Conservation (phyloP, 1,139 yeast species). For the Citeromyces hawaiiensis region DNA sequence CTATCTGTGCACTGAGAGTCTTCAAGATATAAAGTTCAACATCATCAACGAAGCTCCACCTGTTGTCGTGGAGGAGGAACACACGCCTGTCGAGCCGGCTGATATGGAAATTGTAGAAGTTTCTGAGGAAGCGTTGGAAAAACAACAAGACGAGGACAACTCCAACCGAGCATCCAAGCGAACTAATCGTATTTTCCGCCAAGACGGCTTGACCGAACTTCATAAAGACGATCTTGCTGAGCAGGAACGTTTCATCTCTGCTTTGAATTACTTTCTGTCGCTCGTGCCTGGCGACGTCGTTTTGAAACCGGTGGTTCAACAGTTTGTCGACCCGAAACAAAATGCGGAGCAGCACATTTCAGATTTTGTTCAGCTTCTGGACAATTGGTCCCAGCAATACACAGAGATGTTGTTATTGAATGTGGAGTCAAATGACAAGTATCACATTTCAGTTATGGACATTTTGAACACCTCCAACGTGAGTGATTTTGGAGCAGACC, state of each 20-base stretch:
- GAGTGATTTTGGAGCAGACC: conserved; percentile 10
- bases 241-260: background rate
- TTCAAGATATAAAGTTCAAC: conserved; percentile 25
- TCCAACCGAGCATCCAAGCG: conserved; percentile 9
- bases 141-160: conserved; percentile 22
- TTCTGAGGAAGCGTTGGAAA: conserved; percentile 9
- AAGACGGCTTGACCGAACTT: background rate
- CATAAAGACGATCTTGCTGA: conserved; percentile 1
- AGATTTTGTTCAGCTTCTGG: conserved; percentile 24
- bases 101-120: background rate
- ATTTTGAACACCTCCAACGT: conserved; percentile 19
- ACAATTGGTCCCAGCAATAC: conserved; percentile 27
- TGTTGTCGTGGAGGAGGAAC: background rate
- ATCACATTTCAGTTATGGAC: conserved; percentile 19
- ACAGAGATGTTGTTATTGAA: conserved; percentile 20
- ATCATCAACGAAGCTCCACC: conserved; percentile 5
- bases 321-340: background rate
- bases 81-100: background rate
- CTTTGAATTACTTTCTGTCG: background rate
- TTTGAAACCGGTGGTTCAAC: background rate
- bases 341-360: conserved; percentile 8
- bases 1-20: conserved; percentile 28
- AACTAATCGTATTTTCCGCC: conserved; percentile 8
- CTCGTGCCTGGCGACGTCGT: background rate
- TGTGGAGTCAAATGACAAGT: conserved; percentile 7